phyloP scores from a whole-genome alignment of 2,329 filamentous ascomycete species.

The Cladosporium sp. region DNA sequence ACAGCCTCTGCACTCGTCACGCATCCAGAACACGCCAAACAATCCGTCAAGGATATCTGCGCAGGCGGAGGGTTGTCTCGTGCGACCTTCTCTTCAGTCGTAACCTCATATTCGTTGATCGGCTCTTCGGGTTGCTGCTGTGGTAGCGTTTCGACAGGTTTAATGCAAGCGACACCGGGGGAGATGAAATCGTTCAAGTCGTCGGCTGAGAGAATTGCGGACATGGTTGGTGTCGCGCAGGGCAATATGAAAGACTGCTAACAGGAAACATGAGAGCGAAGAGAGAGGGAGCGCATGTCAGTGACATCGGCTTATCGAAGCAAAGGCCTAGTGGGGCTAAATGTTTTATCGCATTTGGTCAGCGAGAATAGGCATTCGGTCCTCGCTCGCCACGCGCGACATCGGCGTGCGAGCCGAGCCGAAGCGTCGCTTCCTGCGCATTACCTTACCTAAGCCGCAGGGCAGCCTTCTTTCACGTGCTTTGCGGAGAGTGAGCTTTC shows the following conservation, averaged over 20 bases:
- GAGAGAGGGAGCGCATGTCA: background rate
- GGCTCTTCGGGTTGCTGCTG: slow-evolving; percentile 46
- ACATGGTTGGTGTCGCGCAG: slow-evolving; percentile 56
- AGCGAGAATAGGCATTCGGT: background rate
- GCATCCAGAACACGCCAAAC: slow-evolving; percentile 93
- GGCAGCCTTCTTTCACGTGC: slow-evolving; percentile 10
- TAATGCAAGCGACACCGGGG: slow-evolving; percentile 95
- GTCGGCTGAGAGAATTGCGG: slow-evolving; percentile 92
- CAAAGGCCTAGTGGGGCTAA: background rate
- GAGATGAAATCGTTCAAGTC: slow-evolving; percentile 99
- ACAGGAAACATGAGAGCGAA: slow-evolving; percentile 27
- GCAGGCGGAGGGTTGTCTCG: slow-evolving; percentile 62
- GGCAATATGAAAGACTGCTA: slow-evolving; percentile 15
- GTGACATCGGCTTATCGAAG: slow-evolving; percentile 5
- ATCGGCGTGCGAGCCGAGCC: slow-evolving; percentile 5
- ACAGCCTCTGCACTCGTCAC: slow-evolving; percentile 97
- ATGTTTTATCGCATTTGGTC: slow-evolving; percentile 11
- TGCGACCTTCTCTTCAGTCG: slow-evolving; percentile 75
- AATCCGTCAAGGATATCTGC: slow-evolving; percentile 94
- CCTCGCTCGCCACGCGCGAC: slow-evolving; percentile 14
- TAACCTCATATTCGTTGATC: slow-evolving; percentile 70
- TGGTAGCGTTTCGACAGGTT: slow-evolving; percentile 90
- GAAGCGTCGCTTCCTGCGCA: background rate
- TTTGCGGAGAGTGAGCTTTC: background rate
- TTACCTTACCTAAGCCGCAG: background rate